These are phyloP conservation scores for Primulina eburnea DNA, from an alignment of 257 asterid species.

Conservation along the genomic window DNA sequence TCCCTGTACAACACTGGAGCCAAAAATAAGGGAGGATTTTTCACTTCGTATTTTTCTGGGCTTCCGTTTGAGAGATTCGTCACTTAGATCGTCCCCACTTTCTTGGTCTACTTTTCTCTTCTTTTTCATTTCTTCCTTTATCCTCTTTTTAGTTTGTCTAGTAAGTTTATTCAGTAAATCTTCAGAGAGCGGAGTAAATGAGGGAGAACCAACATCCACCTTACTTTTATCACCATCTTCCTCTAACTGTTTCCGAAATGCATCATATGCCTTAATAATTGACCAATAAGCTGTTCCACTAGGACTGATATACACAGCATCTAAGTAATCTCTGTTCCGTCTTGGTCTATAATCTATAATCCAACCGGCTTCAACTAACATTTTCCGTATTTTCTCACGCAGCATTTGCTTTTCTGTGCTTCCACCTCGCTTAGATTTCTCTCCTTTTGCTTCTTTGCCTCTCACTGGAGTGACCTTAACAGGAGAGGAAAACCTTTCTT, in stretches of 20 bases:
- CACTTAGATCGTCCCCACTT: constrained; percentile 40
- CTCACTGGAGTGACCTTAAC: constrained; percentile 39
- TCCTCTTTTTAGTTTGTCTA: constrained; percentile 84
- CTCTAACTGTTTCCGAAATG: constrained; percentile 68
- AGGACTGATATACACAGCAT: constrained; percentile 88
- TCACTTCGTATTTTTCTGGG: constrained; percentile 36
- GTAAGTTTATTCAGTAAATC: constrained; percentile 80
- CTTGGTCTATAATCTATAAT: constrained; percentile 94
- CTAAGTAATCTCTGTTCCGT: constrained; percentile 85
- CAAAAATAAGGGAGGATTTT: constrained; percentile 31
- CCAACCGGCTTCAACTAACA: constrained; percentile 84
- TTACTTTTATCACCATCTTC: constrained; percentile 44
- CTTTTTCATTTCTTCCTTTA: constrained; percentile 72
- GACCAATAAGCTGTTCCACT: constrained; percentile 98
- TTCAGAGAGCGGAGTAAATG: constrained; percentile 70
- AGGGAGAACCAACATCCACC: constrained; percentile 44
- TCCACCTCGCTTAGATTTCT: constrained; percentile 66
- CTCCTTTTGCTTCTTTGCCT: constrained; percentile 50
- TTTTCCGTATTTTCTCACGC: constrained; percentile 82
- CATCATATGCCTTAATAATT: constrained; percentile 90
- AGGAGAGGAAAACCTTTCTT: constrained; percentile 29
- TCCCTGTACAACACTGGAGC: constrained; percentile 47
- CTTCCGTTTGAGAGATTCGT: constrained; percentile 39
- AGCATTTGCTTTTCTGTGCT: constrained; percentile 89
- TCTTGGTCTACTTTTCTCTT: constrained; percentile 51